Evolutionary conservation across 1,284 basidiomycete genomes (phyloP).

Genomic region (Irpex rosettiformis): DNA sequence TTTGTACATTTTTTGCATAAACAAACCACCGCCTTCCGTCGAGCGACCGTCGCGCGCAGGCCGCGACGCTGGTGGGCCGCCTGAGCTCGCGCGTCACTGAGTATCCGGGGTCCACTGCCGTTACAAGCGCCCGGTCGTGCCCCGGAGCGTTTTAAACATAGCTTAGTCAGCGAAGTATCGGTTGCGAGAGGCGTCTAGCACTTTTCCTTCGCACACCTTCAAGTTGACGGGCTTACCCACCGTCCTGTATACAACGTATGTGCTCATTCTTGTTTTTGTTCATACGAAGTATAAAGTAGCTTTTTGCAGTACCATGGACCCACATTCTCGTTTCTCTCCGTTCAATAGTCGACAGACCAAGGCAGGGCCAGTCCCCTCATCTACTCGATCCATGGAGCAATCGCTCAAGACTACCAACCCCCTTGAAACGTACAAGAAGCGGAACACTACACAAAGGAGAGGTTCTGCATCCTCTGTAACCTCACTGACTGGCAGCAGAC

Average conservation of each 20-base stretch:
- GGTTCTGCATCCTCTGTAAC: slow-evolving; percentile 28
- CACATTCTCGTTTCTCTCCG: slow-evolving; percentile 67
- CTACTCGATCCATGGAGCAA: slow-evolving; percentile 44
- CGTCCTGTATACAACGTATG: neutral
- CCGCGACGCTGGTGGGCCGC: too few species aligned
- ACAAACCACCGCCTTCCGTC: too few species aligned
- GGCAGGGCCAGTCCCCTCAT: slow-evolving; percentile 50
- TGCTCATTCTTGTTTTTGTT: slow-evolving; percentile 1
- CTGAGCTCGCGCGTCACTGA: too few species aligned
- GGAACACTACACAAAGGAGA: slow-evolving; percentile 30
- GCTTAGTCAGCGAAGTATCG: slow-evolving; percentile 27
- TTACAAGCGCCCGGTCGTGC: too few species aligned
- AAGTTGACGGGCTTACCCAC: neutral
- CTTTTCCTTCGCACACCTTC: neutral
- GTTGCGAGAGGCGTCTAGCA: neutral
- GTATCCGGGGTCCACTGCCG: too few species aligned
- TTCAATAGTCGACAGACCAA: slow-evolving; percentile 70
- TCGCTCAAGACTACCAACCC: slow-evolving; percentile 34
- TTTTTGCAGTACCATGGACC: slow-evolving; percentile 49
- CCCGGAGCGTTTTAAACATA: too few species aligned
- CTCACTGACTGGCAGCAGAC: slow-evolving; percentile 48
- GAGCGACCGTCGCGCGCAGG: too few species aligned
- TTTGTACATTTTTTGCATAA: too few species aligned
- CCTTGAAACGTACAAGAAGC: slow-evolving; percentile 41
- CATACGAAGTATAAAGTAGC: neutral